A percentile compares a stretch with the other conserved stretches of the same genome.
phyloP scores from a whole-genome alignment of 1,284 basidiomycete species.

The Puccinia triticina region DNA sequence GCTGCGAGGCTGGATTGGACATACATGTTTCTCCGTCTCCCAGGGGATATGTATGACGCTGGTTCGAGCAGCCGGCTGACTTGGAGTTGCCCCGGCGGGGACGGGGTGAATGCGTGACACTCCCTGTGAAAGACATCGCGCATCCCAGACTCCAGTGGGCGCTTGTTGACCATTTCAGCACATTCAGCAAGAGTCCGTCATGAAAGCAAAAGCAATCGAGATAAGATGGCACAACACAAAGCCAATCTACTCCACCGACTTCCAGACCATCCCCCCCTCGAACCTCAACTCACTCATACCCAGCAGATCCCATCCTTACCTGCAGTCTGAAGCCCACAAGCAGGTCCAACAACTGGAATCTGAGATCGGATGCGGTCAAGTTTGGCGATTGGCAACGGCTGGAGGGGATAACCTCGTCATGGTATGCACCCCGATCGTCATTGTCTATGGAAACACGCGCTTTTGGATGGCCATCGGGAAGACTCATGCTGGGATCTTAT shows the following conservation, averaged over 20 bases:
- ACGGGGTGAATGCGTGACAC: too few species aligned
- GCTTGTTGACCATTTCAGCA: not conserved
- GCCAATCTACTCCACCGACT: conserved; percentile 91
- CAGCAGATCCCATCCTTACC: conserved; percentile 52
- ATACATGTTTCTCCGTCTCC: conserved; percentile 84
- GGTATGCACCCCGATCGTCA: conserved; percentile 63
- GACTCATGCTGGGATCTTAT: conserved; percentile 20
- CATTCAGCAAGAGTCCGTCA: conserved; percentile 57
- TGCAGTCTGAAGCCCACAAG: conserved; percentile 50
- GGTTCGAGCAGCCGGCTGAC: too few species aligned
- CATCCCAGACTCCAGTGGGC: too few species aligned
- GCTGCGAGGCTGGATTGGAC: conserved; percentile 54
- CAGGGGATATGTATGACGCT: conserved; percentile 97
- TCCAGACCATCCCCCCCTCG: conserved; percentile 70
- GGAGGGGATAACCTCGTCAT: conserved; percentile 97
- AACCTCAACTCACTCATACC: conserved; percentile 63
- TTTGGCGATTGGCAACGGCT: conserved; percentile 87
- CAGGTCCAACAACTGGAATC: conserved; percentile 52
- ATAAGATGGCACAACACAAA: conserved; percentile 88
- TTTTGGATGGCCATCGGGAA: not conserved
- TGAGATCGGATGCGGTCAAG: conserved; percentile 61
- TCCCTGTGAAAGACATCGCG: too few species aligned
- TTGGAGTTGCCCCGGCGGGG: too few species aligned
- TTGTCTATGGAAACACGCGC: not conserved
- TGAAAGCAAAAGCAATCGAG: conserved; percentile 81